Base-by-base conservation (phyloP, 2,329 filamentous ascomycete species). In the Penicillium sp. region DNA sequence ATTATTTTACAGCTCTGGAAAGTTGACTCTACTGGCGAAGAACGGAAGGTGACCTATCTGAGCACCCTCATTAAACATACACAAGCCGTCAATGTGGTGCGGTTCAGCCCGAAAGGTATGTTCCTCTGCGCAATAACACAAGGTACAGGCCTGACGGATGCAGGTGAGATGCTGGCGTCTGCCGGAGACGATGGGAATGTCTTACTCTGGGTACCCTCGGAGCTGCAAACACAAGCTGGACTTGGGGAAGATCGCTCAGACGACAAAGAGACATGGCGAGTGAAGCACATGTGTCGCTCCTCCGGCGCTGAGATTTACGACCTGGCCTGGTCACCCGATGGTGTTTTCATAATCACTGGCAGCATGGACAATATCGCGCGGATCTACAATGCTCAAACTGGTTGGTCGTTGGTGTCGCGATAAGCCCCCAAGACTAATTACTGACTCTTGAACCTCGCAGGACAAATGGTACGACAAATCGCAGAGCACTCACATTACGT, bases 301-400 rank as follows among this genome's bases (percentile, higher is more conserved):
- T 91, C 90, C 2, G 93, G 92, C 34, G 91, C 92, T 10, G 94
- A 99, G 74, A 97, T 99, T 63, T 99, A 99, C 76, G 94, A 99
- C 74, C 79, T 99, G 54, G 94, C 94, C 47, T 99, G 94, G 95
- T 97, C 94, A 46, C 95, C 95, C n/a, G 94, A 99, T 74, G 92
- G 90, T 38, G 81, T 87, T 38, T 94, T 95, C 77, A 96, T 99
- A 79, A 97, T 99, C 66, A 97, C 95, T 22, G 94, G 94, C 38
- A 97, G 94, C 77, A 97, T 99, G 92, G 94, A 99, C 78, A 99
- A 99, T 72, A 88, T 97, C 71, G 92, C 94, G 55, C 86, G 93
- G 56, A 97, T 99, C 66, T 97, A 97, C 80, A 97, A 96, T 75
- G 90, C 92, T 53, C 88, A 90, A 61, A 94, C 90, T 67, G 93